Evolutionary conservation across 768 basidiomycete genomes (phyloP), one percentile per base, ranked within the genome.

Genomic region (Sarcodon sp.): DNA sequence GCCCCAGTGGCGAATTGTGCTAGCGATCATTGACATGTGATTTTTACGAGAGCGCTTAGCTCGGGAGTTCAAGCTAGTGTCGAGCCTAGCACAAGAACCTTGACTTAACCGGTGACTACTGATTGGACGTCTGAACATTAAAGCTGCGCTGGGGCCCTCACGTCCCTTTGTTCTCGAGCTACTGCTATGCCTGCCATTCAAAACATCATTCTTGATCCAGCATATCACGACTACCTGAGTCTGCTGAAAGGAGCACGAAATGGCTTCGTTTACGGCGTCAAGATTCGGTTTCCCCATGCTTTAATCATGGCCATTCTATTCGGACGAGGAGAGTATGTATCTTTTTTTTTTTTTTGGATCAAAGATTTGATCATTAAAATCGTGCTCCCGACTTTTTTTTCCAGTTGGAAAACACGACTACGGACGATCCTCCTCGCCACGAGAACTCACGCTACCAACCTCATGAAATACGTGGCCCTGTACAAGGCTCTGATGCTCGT

Each of bases 261-360:
- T 60, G 90, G 90, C 4, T 76, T 90, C 51, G 85, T 91, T 7
- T 92, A 91, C 56, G 89, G 89, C 35, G 85, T 83, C 55, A 90
- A 91, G 66, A 84, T 94, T 53, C 71, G 91, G 38, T 93, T 94
- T 57, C 94, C 94, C 35, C 94, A 98, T 74, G 94, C 94, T 1
- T 69, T 98, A 31, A 83, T 98, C 45, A 97, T 97, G 93, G 86
- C 91, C 18, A 76, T 96, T 51, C 70, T 98, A 37, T 98, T 97
- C 59, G 90, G 91, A 33, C 76, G 83, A 44, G 91, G 91, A 69
- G 78, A 87, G 90, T 96, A 56, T 63, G 89, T 77, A 27, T 51
- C 51, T 34, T 35, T 37, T 31, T 33, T 31, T n/a, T 9, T 18
- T 31, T 52, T 48, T 58, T 15, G 16, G 35, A 12, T 21, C 45